Conservation (phyloP, 2,329 filamentous ascomycete species). For the Aureobasidium subglaciale region DNA sequence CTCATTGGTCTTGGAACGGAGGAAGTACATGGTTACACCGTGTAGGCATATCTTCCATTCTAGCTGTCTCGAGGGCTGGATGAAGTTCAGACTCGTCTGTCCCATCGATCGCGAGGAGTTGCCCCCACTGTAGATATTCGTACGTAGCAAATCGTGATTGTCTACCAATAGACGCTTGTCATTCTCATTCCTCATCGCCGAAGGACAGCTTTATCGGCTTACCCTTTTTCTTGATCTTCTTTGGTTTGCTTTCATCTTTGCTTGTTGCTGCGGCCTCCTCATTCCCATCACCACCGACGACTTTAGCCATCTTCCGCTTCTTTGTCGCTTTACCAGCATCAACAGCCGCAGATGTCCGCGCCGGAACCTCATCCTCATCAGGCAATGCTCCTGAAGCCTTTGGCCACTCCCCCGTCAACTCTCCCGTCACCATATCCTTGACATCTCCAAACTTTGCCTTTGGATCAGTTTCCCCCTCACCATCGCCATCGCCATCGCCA, state of each 20-base stretch:
- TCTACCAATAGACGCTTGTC: not conserved
- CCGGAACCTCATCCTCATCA: slow-evolving; percentile 17
- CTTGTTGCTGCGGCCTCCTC: slow-evolving; percentile 13
- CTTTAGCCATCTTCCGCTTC: slow-evolving; percentile 32
- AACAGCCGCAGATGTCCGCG: not conserved
- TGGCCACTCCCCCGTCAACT: slow-evolving; percentile 17
- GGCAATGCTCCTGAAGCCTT: slow-evolving; percentile 23
- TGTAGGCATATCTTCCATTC: slow-evolving; percentile 96
- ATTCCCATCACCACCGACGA: slow-evolving; percentile 27
- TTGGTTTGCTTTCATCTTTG: slow-evolving; percentile 12
- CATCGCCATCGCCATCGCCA: slow-evolving; percentile 14
- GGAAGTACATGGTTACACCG: slow-evolving; percentile 94
- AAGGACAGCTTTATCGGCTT: slow-evolving; percentile 19
- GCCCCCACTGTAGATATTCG: slow-evolving; percentile 60
- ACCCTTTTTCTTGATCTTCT: slow-evolving; percentile 22
- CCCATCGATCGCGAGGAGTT: slow-evolving; percentile 89
- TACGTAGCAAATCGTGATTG: not conserved
- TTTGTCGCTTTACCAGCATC: slow-evolving; percentile 20
- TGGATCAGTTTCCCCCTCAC: not conserved
- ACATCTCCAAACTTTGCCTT: slow-evolving; percentile 14
- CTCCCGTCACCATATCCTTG: slow-evolving; percentile 20
- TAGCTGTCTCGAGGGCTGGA: slow-evolving; percentile 88
- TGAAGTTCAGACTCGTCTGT: slow-evolving; percentile 86
- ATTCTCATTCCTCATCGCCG: slow-evolving; percentile 16
- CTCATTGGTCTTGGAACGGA: slow-evolving; percentile 64